A percentile compares a stretch with the other conserved stretches of the same genome.
Evolutionary conservation across 2,329 filamentous ascomycete genomes (phyloP).

Genomic region (Apiospora saccharicola): DNA sequence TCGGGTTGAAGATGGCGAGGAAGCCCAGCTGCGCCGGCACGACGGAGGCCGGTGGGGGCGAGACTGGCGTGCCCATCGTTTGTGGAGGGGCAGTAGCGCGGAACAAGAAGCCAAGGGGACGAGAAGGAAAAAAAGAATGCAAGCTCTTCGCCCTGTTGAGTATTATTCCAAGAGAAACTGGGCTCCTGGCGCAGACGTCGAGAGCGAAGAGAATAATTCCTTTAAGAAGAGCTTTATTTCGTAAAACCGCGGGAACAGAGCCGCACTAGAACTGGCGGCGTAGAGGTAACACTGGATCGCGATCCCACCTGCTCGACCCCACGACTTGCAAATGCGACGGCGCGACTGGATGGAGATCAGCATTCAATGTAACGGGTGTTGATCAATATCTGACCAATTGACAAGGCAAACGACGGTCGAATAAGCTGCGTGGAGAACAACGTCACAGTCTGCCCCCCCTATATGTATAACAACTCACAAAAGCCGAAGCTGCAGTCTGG

Average conservation of each 20-base stretch:
- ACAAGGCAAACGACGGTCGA: neutral
- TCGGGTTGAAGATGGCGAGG: slow-evolving; percentile 93
- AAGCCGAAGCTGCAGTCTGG: neutral
- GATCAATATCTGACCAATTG: slow-evolving; percentile 1
- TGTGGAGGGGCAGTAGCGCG: neutral
- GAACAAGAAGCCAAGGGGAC: neutral
- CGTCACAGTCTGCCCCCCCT: neutral
- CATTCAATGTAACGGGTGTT: slow-evolving; percentile 9
- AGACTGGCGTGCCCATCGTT: slow-evolving; percentile 37
- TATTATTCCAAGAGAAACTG: neutral
- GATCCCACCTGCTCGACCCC: neutral
- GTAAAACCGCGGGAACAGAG: neutral
- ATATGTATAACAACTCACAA: slow-evolving; percentile 5
- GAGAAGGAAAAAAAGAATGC: neutral
- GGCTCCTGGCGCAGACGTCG: neutral
- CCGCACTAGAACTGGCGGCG: neutral
- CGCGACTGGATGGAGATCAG: neutral
- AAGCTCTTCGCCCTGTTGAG: neutral
- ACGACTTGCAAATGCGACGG: neutral
- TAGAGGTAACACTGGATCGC: neutral
- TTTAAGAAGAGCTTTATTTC: neutral
- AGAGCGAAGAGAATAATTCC: neutral
- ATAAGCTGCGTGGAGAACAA: slow-evolving; percentile 3
- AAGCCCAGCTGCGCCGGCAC: slow-evolving; percentile 87
- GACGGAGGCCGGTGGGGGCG: slow-evolving; percentile 45